phyloP scores from a whole-genome alignment of 164 flowering plant species.

The Aristolochia contorta region DNA sequence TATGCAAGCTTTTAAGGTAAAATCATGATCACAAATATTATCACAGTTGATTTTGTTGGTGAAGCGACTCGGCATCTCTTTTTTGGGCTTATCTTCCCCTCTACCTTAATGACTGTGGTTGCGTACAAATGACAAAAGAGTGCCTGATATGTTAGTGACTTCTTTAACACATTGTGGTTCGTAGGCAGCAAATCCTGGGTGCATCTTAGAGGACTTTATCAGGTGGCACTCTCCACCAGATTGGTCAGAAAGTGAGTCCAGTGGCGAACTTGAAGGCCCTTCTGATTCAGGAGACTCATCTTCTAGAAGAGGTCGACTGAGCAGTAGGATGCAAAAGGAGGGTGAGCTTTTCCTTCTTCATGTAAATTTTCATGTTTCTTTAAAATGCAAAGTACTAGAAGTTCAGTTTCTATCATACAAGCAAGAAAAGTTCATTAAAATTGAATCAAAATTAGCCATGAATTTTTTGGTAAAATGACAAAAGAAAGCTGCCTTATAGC shows the following conservation, averaged over 20 bases:
- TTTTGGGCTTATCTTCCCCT: neutral
- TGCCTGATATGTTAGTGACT: neutral
- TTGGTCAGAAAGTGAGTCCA: constrained; percentile 56
- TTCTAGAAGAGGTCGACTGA: constrained; percentile 66
- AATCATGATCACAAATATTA: neutral
- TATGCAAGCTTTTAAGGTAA: constrained; percentile 99
- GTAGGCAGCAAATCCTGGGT: constrained; percentile 99
- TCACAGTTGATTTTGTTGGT: neutral
- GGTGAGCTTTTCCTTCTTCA: constrained; percentile 28
- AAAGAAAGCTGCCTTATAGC: too few species aligned
- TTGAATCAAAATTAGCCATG: too few species aligned
- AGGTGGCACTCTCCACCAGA: constrained; percentile 99
- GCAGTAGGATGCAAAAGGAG: constrained; percentile 88
- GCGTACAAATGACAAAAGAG: too few species aligned
- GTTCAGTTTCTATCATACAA: too few species aligned
- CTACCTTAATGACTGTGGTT: neutral
- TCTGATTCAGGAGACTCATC: constrained; percentile 25
- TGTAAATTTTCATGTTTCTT: neutral
- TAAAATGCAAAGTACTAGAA: neutral
- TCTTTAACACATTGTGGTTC: constrained; percentile 7
- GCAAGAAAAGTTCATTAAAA: too few species aligned
- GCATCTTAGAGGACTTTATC: constrained; percentile 91
- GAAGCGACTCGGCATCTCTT: neutral
- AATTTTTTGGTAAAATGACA: too few species aligned
- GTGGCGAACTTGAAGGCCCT: constrained; percentile 27